Percentiles rank a stretch among this genome's conserved stretches.
These are phyloP conservation scores for Cornus kousa DNA, from an alignment of 148 eudicot species.

Conservation along the genomic window DNA sequence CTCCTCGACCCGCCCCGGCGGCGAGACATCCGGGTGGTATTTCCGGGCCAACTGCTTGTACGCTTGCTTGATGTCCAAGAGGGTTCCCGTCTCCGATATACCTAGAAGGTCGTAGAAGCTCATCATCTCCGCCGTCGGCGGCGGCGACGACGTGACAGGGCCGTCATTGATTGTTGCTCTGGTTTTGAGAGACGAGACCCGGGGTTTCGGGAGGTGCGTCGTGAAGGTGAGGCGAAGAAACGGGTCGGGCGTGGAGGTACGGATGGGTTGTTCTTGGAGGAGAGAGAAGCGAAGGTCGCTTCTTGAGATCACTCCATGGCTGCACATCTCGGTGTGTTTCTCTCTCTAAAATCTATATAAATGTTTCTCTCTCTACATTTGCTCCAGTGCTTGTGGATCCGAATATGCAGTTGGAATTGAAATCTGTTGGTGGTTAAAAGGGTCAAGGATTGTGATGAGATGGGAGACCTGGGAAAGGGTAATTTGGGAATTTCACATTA, in stretches of 20 bases:
- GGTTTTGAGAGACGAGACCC: conserved; percentile 6
- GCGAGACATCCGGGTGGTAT: conserved; percentile 95
- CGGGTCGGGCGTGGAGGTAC: conserved; percentile 3
- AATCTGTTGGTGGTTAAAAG: no score
- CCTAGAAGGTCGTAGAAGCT: conserved; percentile 64
- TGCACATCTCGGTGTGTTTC: conserved; percentile 20
- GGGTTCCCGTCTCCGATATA: conserved; percentile 37
- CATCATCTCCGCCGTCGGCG: conserved; percentile 20
- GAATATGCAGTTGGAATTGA: no score
- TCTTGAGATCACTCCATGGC: conserved; percentile 5
- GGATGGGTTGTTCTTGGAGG: background rate
- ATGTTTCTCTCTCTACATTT: no score
- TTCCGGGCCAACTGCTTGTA: conserved; percentile 70
- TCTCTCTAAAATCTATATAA: background rate
- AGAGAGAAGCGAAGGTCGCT: conserved; percentile 17
- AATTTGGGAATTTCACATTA: no score
- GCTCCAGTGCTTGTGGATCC: no score
- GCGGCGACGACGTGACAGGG: conserved; percentile 1
- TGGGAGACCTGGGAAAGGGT: no score
- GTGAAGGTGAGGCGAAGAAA: background rate
- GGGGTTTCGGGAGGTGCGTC: background rate
- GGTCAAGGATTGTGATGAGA: no score
- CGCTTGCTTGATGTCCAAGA: conserved; percentile 70
- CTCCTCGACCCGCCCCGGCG: conserved; percentile 66
- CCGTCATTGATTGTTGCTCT: conserved; percentile 22